These are phyloP conservation scores for Alopecurus myosuroides DNA, from an alignment of 176 grass and related monocot genomes.

Conservation along the genomic window DNA sequence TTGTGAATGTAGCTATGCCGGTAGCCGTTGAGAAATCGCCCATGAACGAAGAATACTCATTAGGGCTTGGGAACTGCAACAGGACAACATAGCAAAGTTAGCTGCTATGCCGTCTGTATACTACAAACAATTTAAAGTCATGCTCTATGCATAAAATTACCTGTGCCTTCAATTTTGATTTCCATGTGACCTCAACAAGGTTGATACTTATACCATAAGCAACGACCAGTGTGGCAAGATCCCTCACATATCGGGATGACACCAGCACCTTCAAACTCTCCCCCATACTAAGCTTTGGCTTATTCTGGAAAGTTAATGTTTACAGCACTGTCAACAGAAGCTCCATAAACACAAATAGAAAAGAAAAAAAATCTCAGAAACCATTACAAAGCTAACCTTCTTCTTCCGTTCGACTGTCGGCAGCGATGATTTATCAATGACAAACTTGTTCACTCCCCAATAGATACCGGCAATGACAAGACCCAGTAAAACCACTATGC, in stretches of 20 bases:
- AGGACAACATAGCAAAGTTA: conserved; percentile 8
- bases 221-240: conserved; percentile 97
- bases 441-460: conserved; percentile 79
- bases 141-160: conserved; percentile 24
- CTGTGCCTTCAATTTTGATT: conserved; percentile 98
- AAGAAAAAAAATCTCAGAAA: background rate
- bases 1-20: conserved; percentile 93
- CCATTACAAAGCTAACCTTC: conserved; percentile 50
- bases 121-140: background rate
- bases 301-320: conserved; percentile 55
- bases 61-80: conserved; percentile 89
- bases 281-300: conserved; percentile 85
- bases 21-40: conserved; percentile 98
- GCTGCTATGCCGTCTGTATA: background rate
- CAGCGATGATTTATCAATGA: conserved; percentile 63
- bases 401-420: conserved; percentile 63
- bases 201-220: conserved; percentile 99
- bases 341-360: conserved; percentile 6
- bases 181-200: conserved; percentile 97
- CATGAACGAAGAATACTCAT: conserved; percentile 99
- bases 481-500: conserved; percentile 85
- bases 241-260: conserved; percentile 93
- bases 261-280: conserved; percentile 96
- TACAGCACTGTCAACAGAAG: conserved; percentile 7
- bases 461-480: conserved; percentile 70